Percentiles rank a stretch among this genome's conserved stretches.
Conservation (phyloP, 108 stramenopile genomes). For the Stephanodiscus triporus region DNA sequence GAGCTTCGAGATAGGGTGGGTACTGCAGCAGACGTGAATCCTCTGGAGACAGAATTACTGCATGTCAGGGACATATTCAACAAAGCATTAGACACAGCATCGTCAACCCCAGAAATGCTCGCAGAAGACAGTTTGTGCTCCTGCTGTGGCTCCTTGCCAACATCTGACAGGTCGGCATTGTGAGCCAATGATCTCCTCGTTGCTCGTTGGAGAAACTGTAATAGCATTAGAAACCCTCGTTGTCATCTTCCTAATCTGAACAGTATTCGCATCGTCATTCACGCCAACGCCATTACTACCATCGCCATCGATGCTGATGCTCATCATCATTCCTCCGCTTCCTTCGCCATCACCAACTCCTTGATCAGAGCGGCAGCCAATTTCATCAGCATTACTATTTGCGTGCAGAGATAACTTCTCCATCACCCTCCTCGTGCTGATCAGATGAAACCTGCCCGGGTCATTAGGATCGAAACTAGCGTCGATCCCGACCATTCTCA, state of each 20-base stretch:
- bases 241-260: background rate
- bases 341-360: background rate
- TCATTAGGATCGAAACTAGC: constrained; percentile 61
- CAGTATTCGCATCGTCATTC: background rate
- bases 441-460: constrained; percentile 65
- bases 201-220: background rate
- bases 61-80: background rate
- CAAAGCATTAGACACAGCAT: background rate
- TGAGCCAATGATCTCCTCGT: constrained; percentile 5
- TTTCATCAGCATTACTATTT: background rate
- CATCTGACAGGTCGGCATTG: constrained; percentile 29
- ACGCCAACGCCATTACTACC: background rate
- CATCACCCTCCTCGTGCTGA: constrained; percentile 26
- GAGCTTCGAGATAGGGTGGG: constrained; percentile 22
- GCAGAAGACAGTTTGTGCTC: constrained; percentile 26
- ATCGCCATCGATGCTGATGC: background rate
- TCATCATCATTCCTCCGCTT: constrained; percentile 2
- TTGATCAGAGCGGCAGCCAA: background rate
- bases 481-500: constrained; percentile 62
- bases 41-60: background rate
- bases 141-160: constrained; percentile 19
- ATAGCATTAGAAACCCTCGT: background rate
- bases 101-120: constrained; percentile 20
- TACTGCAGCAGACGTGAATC: background rate
- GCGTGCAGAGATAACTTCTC: constrained; percentile 1